Percentiles rank a stretch among this genome's conserved stretches.
Conservation (phyloP, 1,284 basidiomycete genomes). For the Apiotrichum mycotoxinovorans region DNA sequence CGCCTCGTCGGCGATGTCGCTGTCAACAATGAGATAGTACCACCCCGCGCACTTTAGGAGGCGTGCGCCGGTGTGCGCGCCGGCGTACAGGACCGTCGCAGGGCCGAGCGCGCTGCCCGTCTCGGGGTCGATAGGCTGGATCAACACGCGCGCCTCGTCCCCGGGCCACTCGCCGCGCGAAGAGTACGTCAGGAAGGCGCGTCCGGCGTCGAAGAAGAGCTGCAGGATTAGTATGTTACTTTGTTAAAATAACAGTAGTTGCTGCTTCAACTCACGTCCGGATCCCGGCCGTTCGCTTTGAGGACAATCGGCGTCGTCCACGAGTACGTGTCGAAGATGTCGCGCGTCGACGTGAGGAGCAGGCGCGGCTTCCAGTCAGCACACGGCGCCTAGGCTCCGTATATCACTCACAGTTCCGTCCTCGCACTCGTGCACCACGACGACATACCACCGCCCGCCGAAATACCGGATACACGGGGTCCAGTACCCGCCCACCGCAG, state of each 20-base stretch:
- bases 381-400: slow-evolving; percentile 5
- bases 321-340: slow-evolving; percentile 28
- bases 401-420: slow-evolving; percentile 1
- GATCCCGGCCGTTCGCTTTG: slow-evolving; percentile 28
- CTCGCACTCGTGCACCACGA: background rate
- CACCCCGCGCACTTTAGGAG: slow-evolving; percentile 5
- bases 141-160: slow-evolving; percentile 4
- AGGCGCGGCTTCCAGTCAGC: background rate
- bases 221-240: background rate
- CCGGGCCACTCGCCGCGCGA: background rate
- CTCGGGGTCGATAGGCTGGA: slow-evolving; percentile 26
- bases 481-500: background rate
- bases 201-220: slow-evolving; percentile 32
- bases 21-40: slow-evolving; percentile 32
- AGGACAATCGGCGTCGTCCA: slow-evolving; percentile 32
- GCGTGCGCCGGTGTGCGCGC: background rate
- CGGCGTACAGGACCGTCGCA: background rate
- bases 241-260: too few relatives aligned
- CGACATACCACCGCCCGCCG: slow-evolving; percentile 1
- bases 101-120: slow-evolving; percentile 14
- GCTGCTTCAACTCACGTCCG: slow-evolving; percentile 22
- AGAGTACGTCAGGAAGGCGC: slow-evolving; percentile 16
- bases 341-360: slow-evolving; percentile 30
- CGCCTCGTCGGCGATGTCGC: slow-evolving; percentile 30
- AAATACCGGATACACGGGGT: background rate